Evolutionary conservation across 2,329 filamentous ascomycete species (phyloP), one percentile per base, ranked within the genome.

Genomic region (Sporothrix humicola): DNA sequence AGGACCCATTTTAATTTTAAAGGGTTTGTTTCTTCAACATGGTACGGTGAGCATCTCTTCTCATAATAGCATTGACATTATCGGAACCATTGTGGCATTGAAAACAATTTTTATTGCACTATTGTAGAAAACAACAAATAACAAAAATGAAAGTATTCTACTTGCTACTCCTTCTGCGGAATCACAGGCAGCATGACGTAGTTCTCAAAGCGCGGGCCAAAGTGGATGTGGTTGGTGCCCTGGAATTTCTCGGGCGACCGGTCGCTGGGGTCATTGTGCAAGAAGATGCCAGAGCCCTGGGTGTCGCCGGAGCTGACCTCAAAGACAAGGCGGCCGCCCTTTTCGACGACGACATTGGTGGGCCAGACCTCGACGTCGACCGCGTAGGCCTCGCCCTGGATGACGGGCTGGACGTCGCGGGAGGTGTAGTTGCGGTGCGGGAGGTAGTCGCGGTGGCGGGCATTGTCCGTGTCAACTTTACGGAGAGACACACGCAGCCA

Each of bases 401-500:
- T 56, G 20, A 56, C 52, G 20, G 52, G 52, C 20, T 56, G 52
- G 9, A 56, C 20, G 52, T 56, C 52, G 20, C 52, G 52, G n/a
- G 17, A 1, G 9, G 56, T 59, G 56, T 59, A 59, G 56, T 37
- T 59, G 23, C 56, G 56, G 56, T 59, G 56, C 4, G 56, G 56
- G 1, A 56, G 52, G 20, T 56, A 26, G 3, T n/a, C 2, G 2
- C 52, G 52, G 56, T 59, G 56, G 12, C 56, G 56, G 26, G 13
- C 13, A 26, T 59, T 59, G 46, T 9, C 46, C 46, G 46, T 13
- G 15, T 8, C 31, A 2, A 86, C 84, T 77, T 87, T 88, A 23
- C 89, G 86, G 20, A 90, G 80, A 48, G 84, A 87, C 26, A 66
- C 59, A 12, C 73, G 69, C 6, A 61, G 68, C 48, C 61, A 59